Percentiles rank a stretch among this genome's conserved stretches.
Evolutionary conservation across 2,329 filamentous ascomycete species (phyloP).

Genomic region (Fusarium subtropicale): DNA sequence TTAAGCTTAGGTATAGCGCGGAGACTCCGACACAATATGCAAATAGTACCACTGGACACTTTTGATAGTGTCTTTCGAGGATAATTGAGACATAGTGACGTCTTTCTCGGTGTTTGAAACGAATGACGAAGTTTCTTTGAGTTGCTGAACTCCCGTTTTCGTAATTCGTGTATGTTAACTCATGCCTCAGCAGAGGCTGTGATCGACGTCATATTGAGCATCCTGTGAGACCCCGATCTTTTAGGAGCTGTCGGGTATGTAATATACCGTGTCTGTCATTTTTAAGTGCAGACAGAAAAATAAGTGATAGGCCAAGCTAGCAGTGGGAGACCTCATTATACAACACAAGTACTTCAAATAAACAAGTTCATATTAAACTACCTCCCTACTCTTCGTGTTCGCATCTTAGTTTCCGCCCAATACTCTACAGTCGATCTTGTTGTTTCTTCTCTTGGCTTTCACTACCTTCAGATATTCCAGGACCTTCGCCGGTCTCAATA

Average conservation of each 20-base stretch:
- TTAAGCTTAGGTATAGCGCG: constrained; percentile 35
- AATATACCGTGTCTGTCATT: not conserved
- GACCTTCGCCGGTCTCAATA: constrained; percentile 27
- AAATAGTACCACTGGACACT: not conserved
- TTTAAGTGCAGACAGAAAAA: not conserved
- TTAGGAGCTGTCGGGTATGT: not conserved
- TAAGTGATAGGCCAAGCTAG: not conserved
- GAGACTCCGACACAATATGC: not conserved
- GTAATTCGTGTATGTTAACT: constrained; percentile 8
- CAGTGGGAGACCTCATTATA: not conserved
- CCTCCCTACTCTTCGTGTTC: not conserved
- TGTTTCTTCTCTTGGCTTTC: constrained; percentile 33
- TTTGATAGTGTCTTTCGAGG: not conserved
- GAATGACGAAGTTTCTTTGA: not conserved
- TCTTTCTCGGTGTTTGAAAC: not conserved
- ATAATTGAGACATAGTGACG: constrained; percentile 10
- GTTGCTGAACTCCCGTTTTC: constrained; percentile 1
- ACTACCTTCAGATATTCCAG: constrained; percentile 7
- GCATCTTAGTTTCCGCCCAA: not conserved
- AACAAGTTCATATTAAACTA: not conserved
- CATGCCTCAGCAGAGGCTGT: not conserved
- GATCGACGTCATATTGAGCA: not conserved
- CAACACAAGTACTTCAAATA: not conserved
- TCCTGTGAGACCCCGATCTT: not conserved
- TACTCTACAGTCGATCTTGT: not conserved